phyloP scores from a whole-genome alignment of 306 rosid genomes.

The Pachyrhizus erosus region DNA sequence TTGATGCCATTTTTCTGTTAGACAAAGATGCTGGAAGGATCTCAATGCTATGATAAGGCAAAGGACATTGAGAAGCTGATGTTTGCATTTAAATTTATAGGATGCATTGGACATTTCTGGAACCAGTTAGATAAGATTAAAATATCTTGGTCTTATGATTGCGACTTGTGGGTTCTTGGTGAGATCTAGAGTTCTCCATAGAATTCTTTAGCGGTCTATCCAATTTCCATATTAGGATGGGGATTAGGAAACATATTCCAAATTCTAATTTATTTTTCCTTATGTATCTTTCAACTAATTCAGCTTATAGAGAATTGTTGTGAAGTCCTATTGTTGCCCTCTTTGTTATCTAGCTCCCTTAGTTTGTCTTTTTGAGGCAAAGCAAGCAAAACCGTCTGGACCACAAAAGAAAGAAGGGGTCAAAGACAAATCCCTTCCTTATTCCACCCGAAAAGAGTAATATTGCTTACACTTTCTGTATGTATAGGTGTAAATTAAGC shows the following conservation, averaged over 20 bases:
- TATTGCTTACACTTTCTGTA: neutral
- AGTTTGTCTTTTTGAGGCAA: neutral
- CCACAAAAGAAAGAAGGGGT: neutral
- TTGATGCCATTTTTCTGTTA: slow-evolving; percentile 33
- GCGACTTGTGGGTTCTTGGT: neutral
- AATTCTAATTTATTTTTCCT: neutral
- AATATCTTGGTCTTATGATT: neutral
- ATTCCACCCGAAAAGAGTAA: neutral
- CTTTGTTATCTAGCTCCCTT: neutral
- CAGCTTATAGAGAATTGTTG: neutral
- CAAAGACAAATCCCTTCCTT: neutral
- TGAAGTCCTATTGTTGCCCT: neutral
- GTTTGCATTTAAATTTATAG: slow-evolving; percentile 42
- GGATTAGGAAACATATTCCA: neutral
- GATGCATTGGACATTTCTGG: slow-evolving; percentile 44
- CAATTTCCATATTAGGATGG: slow-evolving; percentile 2
- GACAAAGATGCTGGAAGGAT: neutral
- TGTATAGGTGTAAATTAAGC: neutral
- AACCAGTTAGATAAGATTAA: neutral
- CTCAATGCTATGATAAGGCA: neutral
- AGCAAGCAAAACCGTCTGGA: neutral
- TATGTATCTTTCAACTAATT: neutral
- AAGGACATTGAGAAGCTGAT: neutral
- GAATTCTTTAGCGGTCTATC: neutral
- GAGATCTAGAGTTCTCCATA: slow-evolving; percentile 44